Base-by-base conservation (phyloP, 73 alveolate species). In the Tetrahymena elliotti region DNA sequence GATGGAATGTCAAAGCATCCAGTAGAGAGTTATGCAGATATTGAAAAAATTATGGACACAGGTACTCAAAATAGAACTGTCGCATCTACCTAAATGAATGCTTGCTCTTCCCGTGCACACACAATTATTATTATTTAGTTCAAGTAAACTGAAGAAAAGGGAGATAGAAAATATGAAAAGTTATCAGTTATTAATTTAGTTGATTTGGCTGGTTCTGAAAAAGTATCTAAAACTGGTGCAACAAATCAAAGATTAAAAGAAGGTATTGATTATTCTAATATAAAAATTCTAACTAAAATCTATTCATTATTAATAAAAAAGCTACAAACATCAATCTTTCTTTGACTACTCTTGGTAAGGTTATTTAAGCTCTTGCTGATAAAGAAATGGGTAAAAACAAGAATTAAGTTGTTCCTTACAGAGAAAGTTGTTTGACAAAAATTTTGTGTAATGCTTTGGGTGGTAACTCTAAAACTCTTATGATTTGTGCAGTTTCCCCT, bases 151-250 rank as follows among this genome's bases (percentile, higher is more conserved):
- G 96, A 97, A 37, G 95, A 93, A 92, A 95, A 94, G 0, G 98
- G 96, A 34, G 98, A 96, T 20, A 94, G 98, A 94, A 99, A 98
- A 83, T 95, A 98, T 40, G 99, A 97, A 97, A 98, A 98, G 96
- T 96, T 98, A 84, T 97, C 99, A 35, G 97, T 97, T 94, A 98
- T 99, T 93, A 98, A 99, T 94, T 94, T 99, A 97, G 99, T 99
- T 6, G 99, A 99, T 97, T 95, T 99, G 93, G 99, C 99, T n/a
- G 99, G 99, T 52, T 97, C 99, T 12, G 99, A 99, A 94, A 98
- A 98, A 95, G 99, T 99, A 24, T 99, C 99, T 12, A 97, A 98
- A 93, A 99, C 99, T 15, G 99, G 99, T 27, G 99, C 99, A 6
- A 96, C 99, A 15, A 99, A 99, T 31, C 99, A 99, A 83, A 96